Percentiles rank a stretch among this genome's conserved stretches.
Evolutionary conservation across 495 filamentous ascomycete species (phyloP).

Genomic region (Neurospora africana): DNA sequence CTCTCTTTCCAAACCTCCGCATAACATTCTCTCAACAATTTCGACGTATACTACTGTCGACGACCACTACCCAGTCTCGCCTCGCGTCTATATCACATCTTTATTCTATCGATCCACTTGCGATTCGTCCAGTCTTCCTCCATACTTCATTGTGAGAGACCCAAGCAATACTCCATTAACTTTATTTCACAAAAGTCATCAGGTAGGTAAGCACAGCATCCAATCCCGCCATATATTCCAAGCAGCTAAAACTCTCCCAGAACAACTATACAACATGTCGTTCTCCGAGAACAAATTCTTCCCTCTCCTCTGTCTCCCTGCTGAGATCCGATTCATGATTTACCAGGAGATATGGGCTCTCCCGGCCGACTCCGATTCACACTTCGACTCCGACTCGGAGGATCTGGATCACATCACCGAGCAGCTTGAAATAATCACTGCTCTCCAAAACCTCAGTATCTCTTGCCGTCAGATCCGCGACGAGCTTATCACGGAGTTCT

Average conservation of each 20-base stretch:
- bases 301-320: neutral
- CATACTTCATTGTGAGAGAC: too few relatives aligned
- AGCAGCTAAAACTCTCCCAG: neutral
- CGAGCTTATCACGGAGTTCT: neutral
- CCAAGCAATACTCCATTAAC: too few relatives aligned
- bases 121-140: too few relatives aligned
- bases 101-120: too few relatives aligned
- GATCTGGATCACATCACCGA: neutral
- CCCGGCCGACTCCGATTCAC: neutral
- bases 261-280: neutral
- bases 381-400: neutral
- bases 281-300: neutral
- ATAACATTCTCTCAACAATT: too few relatives aligned
- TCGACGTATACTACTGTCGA: too few relatives aligned
- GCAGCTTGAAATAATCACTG: neutral
- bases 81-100: too few relatives aligned
- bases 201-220: neutral
- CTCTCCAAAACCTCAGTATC: neutral
- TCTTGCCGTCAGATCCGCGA: neutral
- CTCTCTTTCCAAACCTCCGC: too few relatives aligned
- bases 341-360: neutral
- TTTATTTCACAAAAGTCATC: too few relatives aligned
- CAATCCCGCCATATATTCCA: neutral
- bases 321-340: neutral
- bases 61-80: neutral